phyloP scores from a whole-genome alignment of 495 filamentous ascomycete species.

The Daldinia concentrica region DNA sequence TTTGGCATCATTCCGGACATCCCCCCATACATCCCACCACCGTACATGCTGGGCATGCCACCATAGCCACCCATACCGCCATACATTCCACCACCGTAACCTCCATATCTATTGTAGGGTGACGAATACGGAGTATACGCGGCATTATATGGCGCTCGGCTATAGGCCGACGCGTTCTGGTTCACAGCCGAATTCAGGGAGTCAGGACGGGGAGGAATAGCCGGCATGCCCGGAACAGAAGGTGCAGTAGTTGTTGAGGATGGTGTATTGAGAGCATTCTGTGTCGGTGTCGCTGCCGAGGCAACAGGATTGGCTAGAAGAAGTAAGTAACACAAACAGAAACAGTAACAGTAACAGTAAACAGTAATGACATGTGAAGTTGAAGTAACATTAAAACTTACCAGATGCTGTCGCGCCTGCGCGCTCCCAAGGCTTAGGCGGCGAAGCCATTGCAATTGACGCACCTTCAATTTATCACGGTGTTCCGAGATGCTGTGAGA shows the following conservation, averaged over 20 bases:
- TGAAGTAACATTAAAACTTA: conserved; percentile 42
- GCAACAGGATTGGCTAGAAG: conserved; percentile 54
- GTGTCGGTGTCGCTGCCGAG: conserved; percentile 49
- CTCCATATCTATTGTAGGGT: conserved; percentile 58
- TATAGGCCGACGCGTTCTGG: conserved; percentile 83
- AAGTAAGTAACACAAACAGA: conserved; percentile 6
- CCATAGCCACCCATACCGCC: conserved; percentile 57
- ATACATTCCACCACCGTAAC: conserved; percentile 48
- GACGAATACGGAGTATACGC: conserved; percentile 58
- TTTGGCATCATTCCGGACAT: conserved; percentile 68
- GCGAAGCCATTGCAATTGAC: conserved; percentile 67
- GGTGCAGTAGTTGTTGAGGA: conserved; percentile 54
- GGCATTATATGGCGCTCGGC: conserved; percentile 68
- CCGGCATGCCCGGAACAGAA: conserved; percentile 64
- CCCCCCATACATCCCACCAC: conserved; percentile 68
- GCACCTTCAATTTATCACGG: conserved; percentile 42
- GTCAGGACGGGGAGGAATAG: conserved; percentile 82
- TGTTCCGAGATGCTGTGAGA: conserved; percentile 18
- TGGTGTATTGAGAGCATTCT: conserved; percentile 57
- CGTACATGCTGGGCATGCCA: conserved; percentile 67
- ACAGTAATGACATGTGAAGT: conserved; percentile 33
- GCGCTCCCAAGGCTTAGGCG: conserved; percentile 96
- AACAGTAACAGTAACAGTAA: conserved; percentile 8
- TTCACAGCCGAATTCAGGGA: conserved; percentile 81
- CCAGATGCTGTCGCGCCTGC: conserved; percentile 67